Evolutionary conservation across 768 basidiomycete species (phyloP).

Genomic region (Russula griseocarnosa): DNA sequence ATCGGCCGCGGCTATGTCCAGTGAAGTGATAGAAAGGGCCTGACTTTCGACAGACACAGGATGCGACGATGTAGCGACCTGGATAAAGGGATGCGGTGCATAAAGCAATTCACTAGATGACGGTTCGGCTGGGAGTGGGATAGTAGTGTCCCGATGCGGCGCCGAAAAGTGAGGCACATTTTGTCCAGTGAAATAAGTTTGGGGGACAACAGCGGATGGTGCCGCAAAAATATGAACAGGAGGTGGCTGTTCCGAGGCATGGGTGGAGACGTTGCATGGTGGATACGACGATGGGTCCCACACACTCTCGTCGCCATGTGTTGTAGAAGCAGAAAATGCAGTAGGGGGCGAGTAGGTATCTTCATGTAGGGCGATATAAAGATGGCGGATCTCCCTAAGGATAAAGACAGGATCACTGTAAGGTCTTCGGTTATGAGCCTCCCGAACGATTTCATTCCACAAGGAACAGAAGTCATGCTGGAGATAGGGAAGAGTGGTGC

Average conservation of each 20-base stretch:
- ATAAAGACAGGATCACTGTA: neutral
- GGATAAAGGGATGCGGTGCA: neutral
- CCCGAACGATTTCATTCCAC: constrained; percentile 12
- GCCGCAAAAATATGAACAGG: neutral
- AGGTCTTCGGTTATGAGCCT: neutral
- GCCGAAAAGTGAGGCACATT: neutral
- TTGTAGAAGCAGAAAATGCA: neutral
- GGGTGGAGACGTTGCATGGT: neutral
- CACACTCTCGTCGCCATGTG: neutral
- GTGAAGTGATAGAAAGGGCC: neutral
- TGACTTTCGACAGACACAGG: neutral
- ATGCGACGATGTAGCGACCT: neutral
- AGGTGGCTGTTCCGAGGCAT: neutral
- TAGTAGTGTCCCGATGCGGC: neutral
- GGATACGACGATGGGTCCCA: constrained; percentile 1
- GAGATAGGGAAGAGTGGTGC: neutral
- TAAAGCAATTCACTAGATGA: neutral
- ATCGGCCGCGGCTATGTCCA: neutral
- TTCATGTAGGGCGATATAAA: neutral
- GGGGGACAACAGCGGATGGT: neutral
- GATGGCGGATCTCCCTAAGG: neutral
- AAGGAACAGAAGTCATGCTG: constrained; percentile 9
- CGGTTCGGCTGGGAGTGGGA: neutral
- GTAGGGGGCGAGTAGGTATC: neutral
- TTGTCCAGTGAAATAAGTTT: too few species aligned